These are phyloP conservation scores for Brasilioporus rufonigricans DNA, from an alignment of 768 basidiomycete species.

Conservation along the genomic window DNA sequence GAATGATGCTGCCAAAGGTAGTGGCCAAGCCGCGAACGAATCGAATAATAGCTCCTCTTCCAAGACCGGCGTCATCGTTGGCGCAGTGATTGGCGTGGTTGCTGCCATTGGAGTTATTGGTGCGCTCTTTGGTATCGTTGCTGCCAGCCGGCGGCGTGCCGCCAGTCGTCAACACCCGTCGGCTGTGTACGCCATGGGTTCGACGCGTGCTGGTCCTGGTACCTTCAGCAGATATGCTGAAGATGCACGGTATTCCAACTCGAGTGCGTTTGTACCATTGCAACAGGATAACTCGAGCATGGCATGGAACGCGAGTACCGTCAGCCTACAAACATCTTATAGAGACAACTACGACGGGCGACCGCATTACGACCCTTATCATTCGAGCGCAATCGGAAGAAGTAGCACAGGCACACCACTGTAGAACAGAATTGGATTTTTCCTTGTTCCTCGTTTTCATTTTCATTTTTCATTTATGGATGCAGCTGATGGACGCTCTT, in stretches of 20 bases:
- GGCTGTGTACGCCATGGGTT: constrained; percentile 39
- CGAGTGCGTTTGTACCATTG: constrained; percentile 71
- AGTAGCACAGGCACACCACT: constrained; percentile 23
- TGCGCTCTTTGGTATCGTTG: constrained; percentile 42
- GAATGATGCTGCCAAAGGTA: constrained; percentile 40
- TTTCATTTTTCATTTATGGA: background rate
- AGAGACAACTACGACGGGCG: constrained; percentile 30
- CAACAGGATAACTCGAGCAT: constrained; percentile 58
- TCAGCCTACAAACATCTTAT: constrained; percentile 42
- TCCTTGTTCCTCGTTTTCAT: too few species aligned
- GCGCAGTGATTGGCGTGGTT: constrained; percentile 30
- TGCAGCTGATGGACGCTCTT: constrained; percentile 9
- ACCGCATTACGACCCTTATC: constrained; percentile 27
- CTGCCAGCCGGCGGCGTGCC: constrained; percentile 51
- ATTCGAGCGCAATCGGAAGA: constrained; percentile 23
- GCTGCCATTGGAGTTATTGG: constrained; percentile 31
- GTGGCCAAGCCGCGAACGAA: constrained; percentile 5
- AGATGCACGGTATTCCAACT: constrained; percentile 48
- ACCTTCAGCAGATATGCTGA: constrained; percentile 25
- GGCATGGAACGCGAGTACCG: constrained; percentile 57
- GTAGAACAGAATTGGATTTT: constrained; percentile 18
- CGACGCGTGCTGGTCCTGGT: constrained; percentile 25
- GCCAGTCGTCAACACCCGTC: constrained; percentile 31
- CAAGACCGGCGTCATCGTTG: constrained; percentile 26
- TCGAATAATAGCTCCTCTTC: constrained; percentile 20